Percentiles rank a stretch among this genome's conserved stretches.
Evolutionary conservation across 768 basidiomycete genomes (phyloP).

Genomic region (Exidia glandulosa): DNA sequence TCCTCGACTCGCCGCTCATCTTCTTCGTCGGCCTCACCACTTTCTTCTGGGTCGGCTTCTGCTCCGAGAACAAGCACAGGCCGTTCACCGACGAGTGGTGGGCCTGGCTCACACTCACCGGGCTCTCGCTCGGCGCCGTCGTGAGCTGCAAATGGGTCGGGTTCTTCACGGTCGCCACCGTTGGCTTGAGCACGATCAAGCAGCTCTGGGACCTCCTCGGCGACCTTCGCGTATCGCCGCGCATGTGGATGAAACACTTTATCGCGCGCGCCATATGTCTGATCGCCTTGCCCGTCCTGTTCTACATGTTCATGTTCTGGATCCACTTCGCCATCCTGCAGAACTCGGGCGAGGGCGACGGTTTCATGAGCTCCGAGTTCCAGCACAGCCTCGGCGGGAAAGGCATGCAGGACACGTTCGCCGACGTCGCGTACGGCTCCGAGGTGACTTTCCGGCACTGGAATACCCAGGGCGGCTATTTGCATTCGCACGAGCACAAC

Average conservation of each 20-base stretch:
- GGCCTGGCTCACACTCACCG: slow-evolving; percentile 81
- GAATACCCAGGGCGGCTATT: slow-evolving; percentile 97
- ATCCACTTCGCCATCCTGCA: slow-evolving; percentile 86
- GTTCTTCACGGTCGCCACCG: slow-evolving; percentile 90
- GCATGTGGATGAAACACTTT: slow-evolving; percentile 75
- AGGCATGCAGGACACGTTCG: slow-evolving; percentile 80
- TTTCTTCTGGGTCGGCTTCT: slow-evolving; percentile 84
- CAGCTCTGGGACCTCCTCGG: slow-evolving; percentile 89
- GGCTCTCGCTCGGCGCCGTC: slow-evolving; percentile 84
- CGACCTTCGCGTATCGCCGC: slow-evolving; percentile 66
- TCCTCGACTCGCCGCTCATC: slow-evolving; percentile 94
- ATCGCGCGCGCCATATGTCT: slow-evolving; percentile 81
- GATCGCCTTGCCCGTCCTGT: slow-evolving; percentile 70
- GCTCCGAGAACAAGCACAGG: slow-evolving; percentile 75
- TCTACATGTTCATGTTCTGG: slow-evolving; percentile 96
- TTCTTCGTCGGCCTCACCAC: slow-evolving; percentile 92
- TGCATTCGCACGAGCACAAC: slow-evolving; percentile 86
- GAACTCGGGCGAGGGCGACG: slow-evolving; percentile 92
- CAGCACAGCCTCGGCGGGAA: slow-evolving; percentile 88
- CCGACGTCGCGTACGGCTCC: slow-evolving; percentile 82
- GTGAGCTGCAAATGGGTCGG: slow-evolving; percentile 98
- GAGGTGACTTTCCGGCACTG: slow-evolving; percentile 75
- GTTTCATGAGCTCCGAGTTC: slow-evolving; percentile 99
- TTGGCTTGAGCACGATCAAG: slow-evolving; percentile 72
- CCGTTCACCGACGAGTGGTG: slow-evolving; percentile 88